Evolutionary conservation across 2,329 filamentous ascomycete species (phyloP), one percentile per base, ranked within the genome.

Genomic region (Fusarium succisae): DNA sequence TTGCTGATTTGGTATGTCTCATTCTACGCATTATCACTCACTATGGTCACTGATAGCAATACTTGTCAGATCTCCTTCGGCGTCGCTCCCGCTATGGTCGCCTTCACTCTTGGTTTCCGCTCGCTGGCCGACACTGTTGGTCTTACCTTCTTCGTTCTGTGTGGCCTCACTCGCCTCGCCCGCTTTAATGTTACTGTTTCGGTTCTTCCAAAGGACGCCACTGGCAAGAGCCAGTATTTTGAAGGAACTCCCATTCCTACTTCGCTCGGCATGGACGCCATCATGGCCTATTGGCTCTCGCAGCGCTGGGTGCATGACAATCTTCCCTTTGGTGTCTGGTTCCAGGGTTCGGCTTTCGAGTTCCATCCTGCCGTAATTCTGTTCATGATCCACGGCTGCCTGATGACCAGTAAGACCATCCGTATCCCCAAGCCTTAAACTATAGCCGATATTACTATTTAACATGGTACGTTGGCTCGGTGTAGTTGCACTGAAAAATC

Each of bases 211-310:
- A 98, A 98, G 84, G 96, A 99, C 81, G 92, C 91, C 55, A 90
- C 89, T 1, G 96, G 96, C 77, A 99, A 99, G 86, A 94, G 93
- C 68, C 90, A 93, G 80, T 99, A 97, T 85, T 99, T 99, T 78
- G 96, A 99, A 85, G 96, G 96, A 77, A 97, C 96, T 0, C 96
- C 96, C 2, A 98, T 98, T 79, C 96, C 96, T 3, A 98, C 95
- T 7, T 95, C 93, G 30, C 86, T 98, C 30, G 91, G 88, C 5
- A 91, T 97, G 76, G 94, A 94, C 71, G 90, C 88, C 20, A 79
- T 97, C 66, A 98, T 98, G 94, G 94, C 92, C 37, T 98, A 92
- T 84, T 98, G 95, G 93, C 90, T 97, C 37, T 91, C 88, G 64
- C 88, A 94, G 76, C 92, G 93, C 72, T 96, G 93, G 93, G 88